Evolutionary conservation across 306 rosid genomes (phyloP), one percentile per base, ranked within the genome.

Genomic region (Medicago truncatula): DNA sequence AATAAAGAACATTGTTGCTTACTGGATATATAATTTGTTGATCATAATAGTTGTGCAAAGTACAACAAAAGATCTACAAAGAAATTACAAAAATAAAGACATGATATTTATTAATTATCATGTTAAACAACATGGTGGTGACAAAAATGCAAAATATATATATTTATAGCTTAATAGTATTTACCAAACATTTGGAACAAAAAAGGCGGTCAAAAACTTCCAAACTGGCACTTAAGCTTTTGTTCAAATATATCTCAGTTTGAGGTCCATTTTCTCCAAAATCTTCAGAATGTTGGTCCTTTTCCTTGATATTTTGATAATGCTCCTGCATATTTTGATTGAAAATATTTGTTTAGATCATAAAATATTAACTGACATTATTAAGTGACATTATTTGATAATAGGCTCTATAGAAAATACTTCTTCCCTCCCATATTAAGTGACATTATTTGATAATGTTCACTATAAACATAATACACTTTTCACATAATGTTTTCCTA

Each of bases 101-200:
- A 50, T 18, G 43, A 6, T 9, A 73, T 41, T 49, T 49, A 60
- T 65, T 76, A 36, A 62, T 20, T 18, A 54, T 73, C 41, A 43
- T 61, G 60, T 71, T 54, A 67, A 49, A 76, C 38, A 54, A 38
- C 13, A 61, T 44, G 58, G 44, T 1, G 34, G 34, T 70, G 16
- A 65, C 28, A 69, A 67, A 6, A 75, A 76, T 54, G 58, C 28
- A 41, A 66, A 65, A 31, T 31, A 31, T 31, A 31, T 31, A 66
- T 36, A 25, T 25, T 28, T 44, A 39, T 63, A 31, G 40, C 54
- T 70, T 56, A 62, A 8, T 71, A 83, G 41, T 63, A 40, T 82
- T 60, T 88, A 93, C 98, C 80, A 85, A 72, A 84, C 98, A 93
- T 40, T 84, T 92, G 13, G 92, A 91, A 69, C 97, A 93, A 44